Evolutionary conservation across 306 rosid genomes (phyloP).

Genomic region (Lithocarpus polystachyus): DNA sequence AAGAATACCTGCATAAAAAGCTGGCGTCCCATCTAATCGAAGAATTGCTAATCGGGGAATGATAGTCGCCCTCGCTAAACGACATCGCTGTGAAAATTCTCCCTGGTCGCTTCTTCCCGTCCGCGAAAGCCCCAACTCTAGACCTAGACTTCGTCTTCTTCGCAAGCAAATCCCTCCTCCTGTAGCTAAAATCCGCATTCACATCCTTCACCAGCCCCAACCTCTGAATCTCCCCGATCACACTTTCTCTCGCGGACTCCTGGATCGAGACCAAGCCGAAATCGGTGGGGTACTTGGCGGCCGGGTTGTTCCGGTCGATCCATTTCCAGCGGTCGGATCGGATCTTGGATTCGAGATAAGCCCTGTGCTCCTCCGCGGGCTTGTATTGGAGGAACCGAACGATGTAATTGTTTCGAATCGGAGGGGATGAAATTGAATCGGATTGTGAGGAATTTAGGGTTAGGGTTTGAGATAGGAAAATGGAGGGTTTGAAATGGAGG

Average conservation of each 20-base stretch:
- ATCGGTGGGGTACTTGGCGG: constrained; percentile 73
- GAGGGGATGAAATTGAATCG: constrained; percentile 15
- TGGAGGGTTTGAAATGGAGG: constrained; percentile 30
- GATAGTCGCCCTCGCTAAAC: constrained; percentile 39
- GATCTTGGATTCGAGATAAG: constrained; percentile 50
- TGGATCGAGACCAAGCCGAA: constrained; percentile 74
- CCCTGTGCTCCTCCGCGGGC: constrained; percentile 49
- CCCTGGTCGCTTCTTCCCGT: constrained; percentile 85
- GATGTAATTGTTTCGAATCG: constrained; percentile 51
- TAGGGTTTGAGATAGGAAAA: constrained; percentile 30
- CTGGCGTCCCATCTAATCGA: constrained; percentile 54
- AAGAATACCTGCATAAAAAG: constrained; percentile 61
- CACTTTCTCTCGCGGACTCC: constrained; percentile 33
- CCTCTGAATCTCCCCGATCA: constrained; percentile 46
- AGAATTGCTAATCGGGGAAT: constrained; percentile 25
- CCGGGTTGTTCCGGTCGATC: constrained; percentile 85
- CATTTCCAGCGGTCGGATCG: constrained; percentile 69
- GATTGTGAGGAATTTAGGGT: constrained; percentile 16
- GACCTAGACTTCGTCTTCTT: constrained; percentile 2
- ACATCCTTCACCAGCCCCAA: constrained; percentile 72
- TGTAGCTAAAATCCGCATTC: constrained; percentile 62
- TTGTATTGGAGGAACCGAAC: constrained; percentile 67
- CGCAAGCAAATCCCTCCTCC: constrained; percentile 63
- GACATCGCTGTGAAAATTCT: constrained; percentile 88
- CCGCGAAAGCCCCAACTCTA: constrained; percentile 55